phyloP scores from a whole-genome alignment of 2,329 filamentous ascomycete species.

The Aspergillus uvarum region DNA sequence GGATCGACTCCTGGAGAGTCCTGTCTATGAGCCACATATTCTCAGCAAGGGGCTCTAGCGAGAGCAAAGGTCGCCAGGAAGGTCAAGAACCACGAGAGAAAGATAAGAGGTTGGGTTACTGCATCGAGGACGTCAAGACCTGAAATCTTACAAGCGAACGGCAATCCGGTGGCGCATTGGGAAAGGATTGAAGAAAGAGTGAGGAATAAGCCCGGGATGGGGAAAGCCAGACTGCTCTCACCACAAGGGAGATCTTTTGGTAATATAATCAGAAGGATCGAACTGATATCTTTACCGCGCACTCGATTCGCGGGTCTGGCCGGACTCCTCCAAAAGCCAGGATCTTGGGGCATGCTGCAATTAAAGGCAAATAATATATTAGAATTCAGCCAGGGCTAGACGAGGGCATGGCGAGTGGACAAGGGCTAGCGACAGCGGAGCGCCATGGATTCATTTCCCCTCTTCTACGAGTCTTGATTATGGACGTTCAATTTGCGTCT shows the following conservation, averaged over 20 bases:
- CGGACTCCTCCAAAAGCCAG: slow-evolving; percentile 2
- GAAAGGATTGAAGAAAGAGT: not conserved
- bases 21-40: slow-evolving; percentile 22
- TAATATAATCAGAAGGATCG: slow-evolving; percentile 2
- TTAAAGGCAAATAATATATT: not conserved
- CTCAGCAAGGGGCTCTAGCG: slow-evolving; percentile 2
- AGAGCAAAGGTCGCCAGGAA: not conserved
- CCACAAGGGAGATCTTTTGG: not conserved
- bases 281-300: not conserved
- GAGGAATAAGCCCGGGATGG: not conserved
- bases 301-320: not conserved
- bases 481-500: not conserved
- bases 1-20: slow-evolving; percentile 8
- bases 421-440: not conserved
- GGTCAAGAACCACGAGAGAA: not conserved
- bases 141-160: not conserved
- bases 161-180: not conserved
- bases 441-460: not conserved
- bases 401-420: not conserved
- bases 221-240: not conserved
- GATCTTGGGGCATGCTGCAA: not conserved
- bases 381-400: not conserved
- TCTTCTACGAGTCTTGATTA: not conserved
- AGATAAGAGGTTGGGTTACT: not conserved
- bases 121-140: not conserved